Conservation (phyloP, 2,329 filamentous ascomycete species). For the Xylariaceae sp. region DNA sequence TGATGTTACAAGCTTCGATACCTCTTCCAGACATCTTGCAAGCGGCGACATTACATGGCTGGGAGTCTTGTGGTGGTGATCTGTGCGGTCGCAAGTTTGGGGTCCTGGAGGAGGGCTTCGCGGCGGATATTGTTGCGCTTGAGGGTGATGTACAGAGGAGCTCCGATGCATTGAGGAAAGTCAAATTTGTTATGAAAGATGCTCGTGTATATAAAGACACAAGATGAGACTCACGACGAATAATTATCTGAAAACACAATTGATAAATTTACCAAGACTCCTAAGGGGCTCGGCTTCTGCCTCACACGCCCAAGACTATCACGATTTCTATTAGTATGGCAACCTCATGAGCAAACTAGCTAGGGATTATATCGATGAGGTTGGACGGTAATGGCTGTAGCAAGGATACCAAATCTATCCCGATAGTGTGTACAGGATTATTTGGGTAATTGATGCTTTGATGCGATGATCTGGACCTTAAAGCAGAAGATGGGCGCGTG, state of each 20-base stretch:
- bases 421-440: too few species aligned
- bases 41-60: conserved; percentile 48
- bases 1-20: conserved; percentile 49
- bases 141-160: conserved; percentile 41
- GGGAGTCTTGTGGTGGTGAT: conserved; percentile 52
- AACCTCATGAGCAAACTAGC: too few species aligned
- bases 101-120: conserved; percentile 44
- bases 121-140: conserved; percentile 50
- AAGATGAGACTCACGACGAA: not conserved
- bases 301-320: too few species aligned
- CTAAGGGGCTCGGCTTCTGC: too few species aligned
- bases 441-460: too few species aligned
- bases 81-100: conserved; percentile 50
- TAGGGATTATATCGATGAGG: too few species aligned
- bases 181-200: conserved; percentile 57
- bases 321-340: too few species aligned
- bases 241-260: not conserved
- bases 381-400: too few species aligned
- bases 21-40: conserved; percentile 47
- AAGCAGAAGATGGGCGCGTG: too few species aligned
- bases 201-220: conserved; percentile 44
- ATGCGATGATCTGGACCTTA: too few species aligned
- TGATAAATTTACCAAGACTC: too few species aligned
- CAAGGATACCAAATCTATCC: too few species aligned
- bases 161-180: conserved; percentile 39